Conservation (phyloP, 345 rosid species). For the Aquilaria sinensis region DNA sequence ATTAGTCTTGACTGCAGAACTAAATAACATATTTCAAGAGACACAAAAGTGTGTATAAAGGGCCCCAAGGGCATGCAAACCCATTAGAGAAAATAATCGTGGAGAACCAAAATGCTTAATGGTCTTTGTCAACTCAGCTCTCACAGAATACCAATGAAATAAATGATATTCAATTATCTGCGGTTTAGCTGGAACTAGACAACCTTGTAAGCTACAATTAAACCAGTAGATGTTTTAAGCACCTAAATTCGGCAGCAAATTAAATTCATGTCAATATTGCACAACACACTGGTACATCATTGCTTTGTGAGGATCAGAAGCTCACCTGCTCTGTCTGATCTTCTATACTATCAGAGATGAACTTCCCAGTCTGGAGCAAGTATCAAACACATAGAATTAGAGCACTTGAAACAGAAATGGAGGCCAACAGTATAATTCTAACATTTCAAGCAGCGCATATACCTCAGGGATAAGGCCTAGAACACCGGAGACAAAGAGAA, state of each 20-base stretch:
- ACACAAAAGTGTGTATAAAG: no score
- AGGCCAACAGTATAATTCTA: neutral
- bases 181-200: neutral
- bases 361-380: neutral
- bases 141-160: no score
- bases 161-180: no score
- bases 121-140: no score
- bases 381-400: conserved; percentile 4
- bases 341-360: conserved; percentile 3
- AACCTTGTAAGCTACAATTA: neutral
- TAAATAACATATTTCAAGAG: no score
- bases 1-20: no score
- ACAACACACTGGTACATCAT: no score
- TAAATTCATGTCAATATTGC: neutral
- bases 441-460: conserved; percentile 12
- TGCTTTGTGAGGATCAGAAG: neutral
- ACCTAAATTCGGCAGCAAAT: neutral
- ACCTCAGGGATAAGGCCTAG: conserved; percentile 92
- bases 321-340: conserved; percentile 10
- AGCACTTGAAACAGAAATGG: neutral
- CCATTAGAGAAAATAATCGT: no score
- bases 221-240: neutral
- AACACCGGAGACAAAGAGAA: conserved; percentile 74
- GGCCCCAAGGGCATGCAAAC: no score
- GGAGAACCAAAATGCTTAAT: no score